phyloP scores from a whole-genome alignment of 2,329 filamentous ascomycete species.

The Chrysosporium queenslandicum region DNA sequence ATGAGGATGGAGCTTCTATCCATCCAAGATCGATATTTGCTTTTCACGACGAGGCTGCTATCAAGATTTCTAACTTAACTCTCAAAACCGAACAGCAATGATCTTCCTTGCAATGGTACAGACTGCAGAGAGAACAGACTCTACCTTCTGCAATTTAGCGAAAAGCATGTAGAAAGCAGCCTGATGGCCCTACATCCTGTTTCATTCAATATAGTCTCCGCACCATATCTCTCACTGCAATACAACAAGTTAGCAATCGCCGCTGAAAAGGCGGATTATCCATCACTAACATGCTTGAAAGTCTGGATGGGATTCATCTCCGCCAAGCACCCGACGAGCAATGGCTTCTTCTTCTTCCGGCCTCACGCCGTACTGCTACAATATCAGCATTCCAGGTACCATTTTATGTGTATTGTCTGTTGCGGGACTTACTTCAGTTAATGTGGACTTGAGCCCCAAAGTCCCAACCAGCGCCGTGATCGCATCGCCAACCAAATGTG shows the following conservation, averaged over 20 bases:
- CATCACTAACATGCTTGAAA: slow-evolving; percentile 10
- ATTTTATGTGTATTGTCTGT: neutral
- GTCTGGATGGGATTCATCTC: slow-evolving; percentile 12
- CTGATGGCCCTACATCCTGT: neutral
- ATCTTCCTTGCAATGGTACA: too few species aligned
- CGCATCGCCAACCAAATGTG: slow-evolving; percentile 10
- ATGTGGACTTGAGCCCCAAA: slow-evolving; percentile 10
- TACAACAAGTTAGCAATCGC: neutral
- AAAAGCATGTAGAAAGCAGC: neutral
- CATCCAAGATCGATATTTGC: too few species aligned
- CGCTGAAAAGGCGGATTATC: too few species aligned
- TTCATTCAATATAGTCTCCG: neutral
- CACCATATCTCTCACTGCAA: neutral
- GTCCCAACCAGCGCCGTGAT: slow-evolving; percentile 9
- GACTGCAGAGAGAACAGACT: too few species aligned
- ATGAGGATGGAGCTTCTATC: slow-evolving; percentile 15
- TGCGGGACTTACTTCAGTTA: slow-evolving; percentile 12
- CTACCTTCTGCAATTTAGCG: too few species aligned
- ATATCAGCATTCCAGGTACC: neutral
- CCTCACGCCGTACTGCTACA: slow-evolving; percentile 13
- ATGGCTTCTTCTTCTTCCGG: slow-evolving; percentile 14
- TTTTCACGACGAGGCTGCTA: too few species aligned
- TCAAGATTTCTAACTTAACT: too few species aligned
- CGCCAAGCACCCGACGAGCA: slow-evolving; percentile 12
- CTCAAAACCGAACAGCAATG: too few species aligned